A percentile compares a stretch with the other conserved stretches of the same genome.
These are phyloP conservation scores for Aspergillus spinulosporus DNA, from an alignment of 2,329 filamentous ascomycete genomes.

Conservation along the genomic window DNA sequence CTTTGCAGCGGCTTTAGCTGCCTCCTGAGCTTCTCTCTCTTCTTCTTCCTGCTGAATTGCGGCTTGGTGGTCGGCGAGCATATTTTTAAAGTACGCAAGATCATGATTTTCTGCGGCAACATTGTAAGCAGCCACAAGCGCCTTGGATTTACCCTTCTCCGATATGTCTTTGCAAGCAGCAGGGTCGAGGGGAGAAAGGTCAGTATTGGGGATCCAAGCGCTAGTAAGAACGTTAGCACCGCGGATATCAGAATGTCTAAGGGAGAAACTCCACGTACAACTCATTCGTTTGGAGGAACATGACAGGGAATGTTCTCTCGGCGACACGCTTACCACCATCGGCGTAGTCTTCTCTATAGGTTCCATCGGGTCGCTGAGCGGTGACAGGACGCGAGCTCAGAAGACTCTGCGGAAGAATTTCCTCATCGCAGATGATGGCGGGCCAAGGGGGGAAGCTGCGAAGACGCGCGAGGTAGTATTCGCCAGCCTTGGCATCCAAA, in stretches of 20 bases:
- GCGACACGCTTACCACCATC: slow-evolving; percentile 83
- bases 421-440: slow-evolving; percentile 88
- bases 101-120: slow-evolving; percentile 77
- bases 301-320: slow-evolving; percentile 87
- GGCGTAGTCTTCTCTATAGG: slow-evolving; percentile 80
- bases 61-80: slow-evolving; percentile 63
- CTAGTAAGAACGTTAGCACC: slow-evolving; percentile 51
- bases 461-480: slow-evolving; percentile 89
- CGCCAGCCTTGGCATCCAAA: slow-evolving; percentile 81
- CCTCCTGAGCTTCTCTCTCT: slow-evolving; percentile 65
- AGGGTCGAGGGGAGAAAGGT: slow-evolving; percentile 73
- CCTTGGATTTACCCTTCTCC: slow-evolving; percentile 75
- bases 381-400: slow-evolving; percentile 79
- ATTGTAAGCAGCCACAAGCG: slow-evolving; percentile 73
- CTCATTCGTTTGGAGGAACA: slow-evolving; percentile 94
- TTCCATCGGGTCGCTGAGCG: slow-evolving; percentile 77
- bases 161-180: slow-evolving; percentile 68
- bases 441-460: slow-evolving; percentile 96
- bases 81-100: slow-evolving; percentile 77
- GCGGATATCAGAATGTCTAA: background rate
- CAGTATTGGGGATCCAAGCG: slow-evolving; percentile 86
- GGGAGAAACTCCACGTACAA: slow-evolving; percentile 68
- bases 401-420: slow-evolving; percentile 81
- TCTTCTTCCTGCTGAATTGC: slow-evolving; percentile 59
- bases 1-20: slow-evolving; percentile 56